phyloP scores from a whole-genome alignment of 306 rosid genomes.

The Glycyrrhiza uralensis region DNA sequence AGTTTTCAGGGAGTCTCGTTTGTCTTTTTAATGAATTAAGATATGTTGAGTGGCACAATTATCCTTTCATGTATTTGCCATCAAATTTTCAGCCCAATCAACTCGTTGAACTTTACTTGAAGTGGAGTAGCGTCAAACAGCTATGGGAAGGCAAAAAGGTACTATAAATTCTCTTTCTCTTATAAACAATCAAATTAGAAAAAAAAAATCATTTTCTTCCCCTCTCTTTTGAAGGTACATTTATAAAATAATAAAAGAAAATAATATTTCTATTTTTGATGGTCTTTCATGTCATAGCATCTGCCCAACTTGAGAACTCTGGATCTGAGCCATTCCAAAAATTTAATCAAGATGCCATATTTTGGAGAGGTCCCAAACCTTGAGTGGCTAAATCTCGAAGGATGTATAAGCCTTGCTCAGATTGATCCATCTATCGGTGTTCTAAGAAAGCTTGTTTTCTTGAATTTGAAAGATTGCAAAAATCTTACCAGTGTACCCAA shows the following conservation, averaged over 20 bases:
- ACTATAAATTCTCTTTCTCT: neutral
- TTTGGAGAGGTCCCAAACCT: constrained; percentile 1
- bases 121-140: neutral
- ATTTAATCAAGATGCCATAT: neutral
- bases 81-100: neutral
- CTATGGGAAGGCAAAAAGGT: constrained; percentile 29
- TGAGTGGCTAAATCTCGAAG: neutral
- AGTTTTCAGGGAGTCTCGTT: constrained; percentile 5
- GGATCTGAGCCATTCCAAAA: neutral
- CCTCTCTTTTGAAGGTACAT: neutral
- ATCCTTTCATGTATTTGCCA: constrained; percentile 18
- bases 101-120: constrained; percentile 12
- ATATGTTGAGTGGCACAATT: neutral
- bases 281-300: neutral
- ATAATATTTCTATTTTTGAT: neutral
- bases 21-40: constrained; percentile 13
- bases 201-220: no score
- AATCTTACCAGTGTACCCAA: neutral
- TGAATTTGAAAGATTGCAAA: neutral
- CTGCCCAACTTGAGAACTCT: neutral
- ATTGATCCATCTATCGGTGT: neutral
- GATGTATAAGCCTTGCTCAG: neutral
- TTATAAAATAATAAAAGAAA: neutral
- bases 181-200: no score
- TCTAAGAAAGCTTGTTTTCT: neutral